Evolutionary conservation across 257 asterid species (phyloP).

Genomic region (Lavandula angustifolia): DNA sequence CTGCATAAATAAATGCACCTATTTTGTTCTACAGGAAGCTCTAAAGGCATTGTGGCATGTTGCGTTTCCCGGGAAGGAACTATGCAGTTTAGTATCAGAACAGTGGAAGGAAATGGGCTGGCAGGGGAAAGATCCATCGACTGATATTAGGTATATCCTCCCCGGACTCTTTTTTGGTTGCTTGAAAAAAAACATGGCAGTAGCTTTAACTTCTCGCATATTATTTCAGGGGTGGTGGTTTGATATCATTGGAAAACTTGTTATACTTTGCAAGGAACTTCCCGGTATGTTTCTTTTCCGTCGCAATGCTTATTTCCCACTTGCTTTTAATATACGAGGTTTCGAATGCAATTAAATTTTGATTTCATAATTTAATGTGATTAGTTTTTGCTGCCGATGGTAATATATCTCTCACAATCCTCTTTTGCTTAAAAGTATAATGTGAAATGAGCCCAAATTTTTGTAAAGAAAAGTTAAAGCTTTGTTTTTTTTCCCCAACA

Average conservation of each 20-base stretch:
- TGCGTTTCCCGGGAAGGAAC: slow-evolving; percentile 86
- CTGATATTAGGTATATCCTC: slow-evolving; percentile 79
- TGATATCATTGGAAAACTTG: slow-evolving; percentile 92
- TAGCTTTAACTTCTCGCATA: slow-evolving; percentile 20
- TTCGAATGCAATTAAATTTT: no score
- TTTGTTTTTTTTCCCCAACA: not conserved
- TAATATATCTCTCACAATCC: not conserved
- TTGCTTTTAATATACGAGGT: no score
- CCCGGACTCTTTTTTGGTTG: slow-evolving; percentile 16
- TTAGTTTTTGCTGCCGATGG: no score
- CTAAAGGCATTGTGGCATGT: slow-evolving; percentile 80
- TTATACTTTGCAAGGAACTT: slow-evolving; percentile 81
- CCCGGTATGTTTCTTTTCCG: slow-evolving; percentile 59
- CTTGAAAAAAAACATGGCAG: slow-evolving; percentile 25
- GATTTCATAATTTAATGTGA: no score
- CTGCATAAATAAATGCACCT: slow-evolving; percentile 18
- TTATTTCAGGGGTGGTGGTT: slow-evolving; percentile 91
- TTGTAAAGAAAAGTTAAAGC: not conserved
- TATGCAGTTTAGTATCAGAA: slow-evolving; percentile 80
- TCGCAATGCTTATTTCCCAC: not conserved
- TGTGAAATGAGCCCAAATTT: not conserved
- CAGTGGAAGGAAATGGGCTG: slow-evolving; percentile 99
- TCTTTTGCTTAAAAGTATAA: not conserved
- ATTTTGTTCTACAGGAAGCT: slow-evolving; percentile 63
- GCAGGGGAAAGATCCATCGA: slow-evolving; percentile 99